Evolutionary conservation across 805 yeast species (phyloP), one percentile per base, ranked within the genome.

Genomic region (Starmera quercuum): DNA sequence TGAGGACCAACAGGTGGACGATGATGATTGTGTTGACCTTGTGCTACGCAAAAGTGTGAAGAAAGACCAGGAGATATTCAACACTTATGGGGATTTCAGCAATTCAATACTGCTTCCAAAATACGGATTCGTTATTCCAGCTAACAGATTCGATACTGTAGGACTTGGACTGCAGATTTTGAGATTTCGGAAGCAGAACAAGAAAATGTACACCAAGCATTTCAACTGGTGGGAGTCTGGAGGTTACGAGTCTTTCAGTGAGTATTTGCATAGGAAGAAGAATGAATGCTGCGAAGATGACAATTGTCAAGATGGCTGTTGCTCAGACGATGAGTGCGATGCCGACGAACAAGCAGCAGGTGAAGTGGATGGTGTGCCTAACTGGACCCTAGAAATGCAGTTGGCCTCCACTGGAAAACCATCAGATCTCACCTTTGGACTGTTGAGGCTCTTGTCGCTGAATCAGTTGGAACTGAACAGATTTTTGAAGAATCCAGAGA

Each of bases 61-160:
- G 2, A 50, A 58, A 22, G 73, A 75, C 7, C 53, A 63, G 10
- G 96, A 90, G 49, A 49, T 90, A 11, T 83, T 78, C 63, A 87
- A 85, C 57, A 77, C 92, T 0, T 88, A 87, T 47, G 97, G 96
- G 0, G 80, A 77, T 19, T 63, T 80, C 26, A 58, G 78, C 12
- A 85, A 83, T 44, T 64, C 82, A 0, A 68, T 73, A 24, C 58
- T 88, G 26, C 54, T 87, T 11, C 74, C 87, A 11, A 68, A 83
- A 36, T 88, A 87, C 52, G 96, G 96, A 2, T 87, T 88, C 52
- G 71, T 78, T 8, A 61, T 71, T 24, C 59, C 64, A 32, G 59
- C 61, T n/a, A 74, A 77, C 42, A 59, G 63, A 1, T 66, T 72
- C 46, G 86, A 82, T 43, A 51, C 67, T 2, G 70, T 82, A 10